These are phyloP conservation scores for Stephanodiscus triporus DNA, from an alignment of 108 stramenopile genomes.

Conservation along the genomic window DNA sequence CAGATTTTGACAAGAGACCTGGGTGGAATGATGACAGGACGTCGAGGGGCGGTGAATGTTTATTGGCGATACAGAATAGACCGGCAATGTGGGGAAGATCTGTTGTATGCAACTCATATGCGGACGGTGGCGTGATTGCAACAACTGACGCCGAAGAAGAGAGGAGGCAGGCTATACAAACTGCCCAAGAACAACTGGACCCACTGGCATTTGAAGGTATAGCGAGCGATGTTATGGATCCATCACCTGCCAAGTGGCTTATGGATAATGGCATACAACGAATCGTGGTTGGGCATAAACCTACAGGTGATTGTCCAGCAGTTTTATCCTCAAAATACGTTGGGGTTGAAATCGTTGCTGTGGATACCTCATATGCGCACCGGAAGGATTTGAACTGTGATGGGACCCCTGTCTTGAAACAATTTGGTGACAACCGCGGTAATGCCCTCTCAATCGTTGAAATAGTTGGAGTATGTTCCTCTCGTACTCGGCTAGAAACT, in stretches of 20 bases:
- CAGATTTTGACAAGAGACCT: slow-evolving; percentile 52
- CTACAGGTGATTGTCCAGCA: slow-evolving; percentile 70
- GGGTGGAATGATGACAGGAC: slow-evolving; percentile 54
- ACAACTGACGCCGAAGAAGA: slow-evolving; percentile 37
- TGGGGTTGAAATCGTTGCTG: slow-evolving; percentile 60
- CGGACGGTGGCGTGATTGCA: slow-evolving; percentile 63
- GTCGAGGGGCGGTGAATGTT: slow-evolving; percentile 61
- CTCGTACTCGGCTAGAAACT: slow-evolving; percentile 43
- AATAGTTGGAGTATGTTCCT: slow-evolving; percentile 40
- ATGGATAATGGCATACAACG: slow-evolving; percentile 54
- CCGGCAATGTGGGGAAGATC: slow-evolving; percentile 72
- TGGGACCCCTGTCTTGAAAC: neutral
- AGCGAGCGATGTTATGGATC: slow-evolving; percentile 56
- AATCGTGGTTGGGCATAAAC: slow-evolving; percentile 74
- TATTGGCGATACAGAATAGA: slow-evolving; percentile 63
- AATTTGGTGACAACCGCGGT: slow-evolving; percentile 50
- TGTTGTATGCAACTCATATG: slow-evolving; percentile 64
- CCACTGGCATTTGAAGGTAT: slow-evolving; percentile 66
- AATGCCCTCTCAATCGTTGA: slow-evolving; percentile 50
- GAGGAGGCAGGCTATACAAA: slow-evolving; percentile 39
- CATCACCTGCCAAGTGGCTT: slow-evolving; percentile 56
- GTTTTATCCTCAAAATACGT: slow-evolving; percentile 55
- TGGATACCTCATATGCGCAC: slow-evolving; percentile 63
- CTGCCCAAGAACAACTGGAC: slow-evolving; percentile 29
- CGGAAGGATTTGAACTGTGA: slow-evolving; percentile 25